A percentile compares a stretch with the other conserved stretches of the same genome.
These are phyloP conservation scores for Termitomyces sp. DNA, from an alignment of 768 basidiomycete genomes.

Conservation along the genomic window DNA sequence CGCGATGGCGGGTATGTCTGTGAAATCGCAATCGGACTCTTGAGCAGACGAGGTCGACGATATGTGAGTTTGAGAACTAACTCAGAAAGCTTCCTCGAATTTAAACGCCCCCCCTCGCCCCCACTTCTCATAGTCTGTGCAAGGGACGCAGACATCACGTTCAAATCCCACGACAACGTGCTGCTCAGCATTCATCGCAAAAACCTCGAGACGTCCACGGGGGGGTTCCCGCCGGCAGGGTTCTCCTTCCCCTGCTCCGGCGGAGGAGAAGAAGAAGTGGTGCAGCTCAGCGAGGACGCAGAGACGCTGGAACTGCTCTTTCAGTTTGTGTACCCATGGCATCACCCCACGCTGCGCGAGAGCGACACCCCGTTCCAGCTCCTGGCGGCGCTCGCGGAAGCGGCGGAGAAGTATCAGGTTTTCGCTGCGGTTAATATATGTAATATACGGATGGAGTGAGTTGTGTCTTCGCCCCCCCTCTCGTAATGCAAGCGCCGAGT, in stretches of 20 bases:
- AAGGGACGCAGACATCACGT: constrained; percentile 3
- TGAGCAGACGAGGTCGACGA: neutral
- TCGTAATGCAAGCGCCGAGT: no score
- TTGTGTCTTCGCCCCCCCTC: neutral
- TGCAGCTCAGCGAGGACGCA: neutral
- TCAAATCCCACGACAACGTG: neutral
- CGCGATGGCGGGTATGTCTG: neutral
- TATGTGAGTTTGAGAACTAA: neutral
- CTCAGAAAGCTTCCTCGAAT: no score
- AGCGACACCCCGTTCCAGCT: neutral
- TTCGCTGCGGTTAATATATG: constrained; percentile 5
- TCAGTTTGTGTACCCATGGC: constrained; percentile 5
- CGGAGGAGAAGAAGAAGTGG: neutral
- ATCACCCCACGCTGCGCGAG: neutral
- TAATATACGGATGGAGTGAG: constrained; percentile 5
- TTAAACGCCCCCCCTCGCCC: no score
- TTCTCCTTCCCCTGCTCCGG: neutral
- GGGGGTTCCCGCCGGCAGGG: neutral
- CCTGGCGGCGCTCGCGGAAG: neutral
- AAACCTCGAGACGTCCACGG: constrained; percentile 2
- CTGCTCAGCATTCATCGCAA: constrained; percentile 5
- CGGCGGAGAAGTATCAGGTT: constrained; percentile 11
- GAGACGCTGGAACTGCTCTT: constrained; percentile 9
- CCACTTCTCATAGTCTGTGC: no score
- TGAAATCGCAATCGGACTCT: neutral